Evolutionary conservation across 768 basidiomycete species (phyloP), one percentile per base, ranked within the genome.

Genomic region (Lactarius sanguifluus): DNA sequence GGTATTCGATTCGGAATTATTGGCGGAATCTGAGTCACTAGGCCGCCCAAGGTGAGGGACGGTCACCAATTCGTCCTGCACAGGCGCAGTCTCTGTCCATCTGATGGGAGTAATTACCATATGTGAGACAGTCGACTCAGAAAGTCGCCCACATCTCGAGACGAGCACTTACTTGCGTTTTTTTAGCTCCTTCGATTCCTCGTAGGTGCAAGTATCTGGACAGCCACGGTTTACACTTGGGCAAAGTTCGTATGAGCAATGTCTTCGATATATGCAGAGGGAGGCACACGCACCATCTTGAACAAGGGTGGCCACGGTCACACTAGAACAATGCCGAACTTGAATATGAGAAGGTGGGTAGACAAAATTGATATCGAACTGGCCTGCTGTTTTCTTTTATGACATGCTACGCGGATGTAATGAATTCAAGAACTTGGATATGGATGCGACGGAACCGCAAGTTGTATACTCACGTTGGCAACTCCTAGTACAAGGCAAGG

Each of bases 311-410:
- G 12, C 69, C 72, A n/a, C 72, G 68, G 55, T 73, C 72, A 65
- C 72, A 73, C 72, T 73, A 40, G 28, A 10, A 20, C 30, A 56
- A 3, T 7, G 25, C 25, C 50, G 13, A 30, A 38, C 6, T 16
- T 52, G 36, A 30, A 25, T 15, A 34, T 50, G 36, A 52, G 25
- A 25, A 50, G 30, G 28, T n/a, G 52, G 23, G 9, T 30, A 34
- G 45, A 62, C 28, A 40, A 57, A 30, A n/a, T n/a, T 23, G 55
- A 34, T 9, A 57, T 32, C 47, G 15, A 34, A 45, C 63, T 47
- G 36, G 67, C 72, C 68, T 73, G 72, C 52, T 73, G 72, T 54
- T 73, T 73, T 63, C 72, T 64, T 61, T 59, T 69, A 60, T 73
- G 72, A 67, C 72, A 73, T 16, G 67, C 72, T 73, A 52, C 16